phyloP scores from a whole-genome alignment of 768 basidiomycete species.

The Psilocybe azurescens region DNA sequence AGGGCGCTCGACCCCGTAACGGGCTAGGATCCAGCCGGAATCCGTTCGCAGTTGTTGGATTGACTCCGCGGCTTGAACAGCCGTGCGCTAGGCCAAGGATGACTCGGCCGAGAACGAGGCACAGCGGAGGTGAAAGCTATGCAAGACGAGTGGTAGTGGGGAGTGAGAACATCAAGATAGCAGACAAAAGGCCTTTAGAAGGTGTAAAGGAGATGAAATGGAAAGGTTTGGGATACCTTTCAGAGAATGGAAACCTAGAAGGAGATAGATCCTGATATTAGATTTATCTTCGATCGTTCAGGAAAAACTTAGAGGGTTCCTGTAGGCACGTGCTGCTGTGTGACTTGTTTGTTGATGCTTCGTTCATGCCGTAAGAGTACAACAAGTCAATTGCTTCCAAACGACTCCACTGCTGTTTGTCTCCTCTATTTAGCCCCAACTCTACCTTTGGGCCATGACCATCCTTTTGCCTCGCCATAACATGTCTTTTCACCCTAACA shows the following conservation, averaged over 20 bases:
- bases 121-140: neutral
- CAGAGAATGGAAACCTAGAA: constrained; percentile 27
- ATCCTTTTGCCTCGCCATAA: constrained; percentile 28
- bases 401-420: constrained; percentile 53
- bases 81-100: constrained; percentile 11
- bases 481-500: constrained; percentile 37
- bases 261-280: constrained; percentile 47
- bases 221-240: constrained; percentile 23
- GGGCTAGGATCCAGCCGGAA: constrained; percentile 24
- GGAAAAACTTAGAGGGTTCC: constrained; percentile 43
- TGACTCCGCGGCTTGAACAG: constrained; percentile 14
- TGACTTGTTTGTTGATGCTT: constrained; percentile 56
- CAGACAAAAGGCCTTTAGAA: constrained; percentile 6
- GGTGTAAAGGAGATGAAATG: constrained; percentile 16
- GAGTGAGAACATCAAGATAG: constrained; percentile 1
- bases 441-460: constrained; percentile 34
- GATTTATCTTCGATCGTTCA: constrained; percentile 41
- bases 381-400: constrained; percentile 54
- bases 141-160: neutral
- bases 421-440: constrained; percentile 39
- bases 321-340: constrained; percentile 50
- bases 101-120: constrained; percentile 14
- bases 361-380: constrained; percentile 52
- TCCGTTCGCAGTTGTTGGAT: constrained; percentile 14
- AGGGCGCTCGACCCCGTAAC: constrained; percentile 31